These are phyloP conservation scores for Zymoseptoria tritici DNA, from an alignment of 2,329 filamentous ascomycete genomes.

Conservation along the genomic window DNA sequence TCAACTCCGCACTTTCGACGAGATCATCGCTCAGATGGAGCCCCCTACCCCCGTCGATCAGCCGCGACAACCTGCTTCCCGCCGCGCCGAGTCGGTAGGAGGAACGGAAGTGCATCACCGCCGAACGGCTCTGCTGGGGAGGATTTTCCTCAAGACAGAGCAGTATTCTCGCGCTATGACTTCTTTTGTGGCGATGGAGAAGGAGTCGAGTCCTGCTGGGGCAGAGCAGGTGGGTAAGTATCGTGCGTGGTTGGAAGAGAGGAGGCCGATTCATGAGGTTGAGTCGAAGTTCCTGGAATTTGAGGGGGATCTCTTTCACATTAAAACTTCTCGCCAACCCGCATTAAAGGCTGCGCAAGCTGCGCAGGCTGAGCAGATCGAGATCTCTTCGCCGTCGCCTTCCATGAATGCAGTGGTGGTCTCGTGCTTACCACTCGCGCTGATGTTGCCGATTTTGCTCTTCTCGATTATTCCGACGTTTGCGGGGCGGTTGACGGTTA, in stretches of 20 bases:
- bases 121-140: conserved; percentile 53
- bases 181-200: conserved; percentile 49
- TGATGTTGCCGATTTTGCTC: conserved; percentile 36
- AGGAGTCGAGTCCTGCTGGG: conserved; percentile 44
- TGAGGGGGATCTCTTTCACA: conserved; percentile 47
- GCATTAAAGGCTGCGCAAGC: too few species aligned
- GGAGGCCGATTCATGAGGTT: conserved; percentile 49
- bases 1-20: conserved; percentile 63
- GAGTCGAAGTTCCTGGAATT: conserved; percentile 56
- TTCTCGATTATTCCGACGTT: conserved; percentile 38
- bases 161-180: conserved; percentile 60
- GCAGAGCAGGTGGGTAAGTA: conserved; percentile 48
- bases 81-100: conserved; percentile 49
- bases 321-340: neutral
- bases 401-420: conserved; percentile 3
- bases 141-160: conserved; percentile 57
- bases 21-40: conserved; percentile 41
- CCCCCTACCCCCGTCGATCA: conserved; percentile 9
- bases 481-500: conserved; percentile 34
- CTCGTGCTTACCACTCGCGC: conserved; percentile 31
- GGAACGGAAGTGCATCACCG: conserved; percentile 53
- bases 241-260: conserved; percentile 48
- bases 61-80: conserved; percentile 45
- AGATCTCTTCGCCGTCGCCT: too few species aligned
- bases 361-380: too few species aligned